These are phyloP conservation scores for Exophiala xenobiotica DNA, from an alignment of 2,329 filamentous ascomycete genomes.

Conservation along the genomic window DNA sequence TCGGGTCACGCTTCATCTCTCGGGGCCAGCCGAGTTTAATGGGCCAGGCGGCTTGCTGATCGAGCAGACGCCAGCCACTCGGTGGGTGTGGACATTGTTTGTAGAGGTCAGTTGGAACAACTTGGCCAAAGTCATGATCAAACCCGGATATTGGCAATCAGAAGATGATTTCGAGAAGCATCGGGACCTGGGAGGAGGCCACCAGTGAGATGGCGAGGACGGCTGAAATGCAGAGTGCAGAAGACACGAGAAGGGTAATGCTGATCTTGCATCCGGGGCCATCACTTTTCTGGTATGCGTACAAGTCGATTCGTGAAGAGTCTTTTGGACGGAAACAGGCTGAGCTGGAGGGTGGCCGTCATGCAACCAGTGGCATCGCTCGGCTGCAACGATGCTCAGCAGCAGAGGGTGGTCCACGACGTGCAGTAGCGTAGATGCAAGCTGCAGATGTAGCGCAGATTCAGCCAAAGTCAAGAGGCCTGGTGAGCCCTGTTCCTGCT, in stretches of 20 bases:
- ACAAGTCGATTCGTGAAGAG: background rate
- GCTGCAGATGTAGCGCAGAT: conserved; percentile 1
- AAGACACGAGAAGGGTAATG: background rate
- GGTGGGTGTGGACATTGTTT: conserved; percentile 8
- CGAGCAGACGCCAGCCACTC: conserved; percentile 12
- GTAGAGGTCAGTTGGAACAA: conserved; percentile 5
- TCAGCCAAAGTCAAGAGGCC: background rate
- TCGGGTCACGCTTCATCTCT: conserved; percentile 12
- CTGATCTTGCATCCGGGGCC: conserved; percentile 30
- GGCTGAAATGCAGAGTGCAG: background rate
- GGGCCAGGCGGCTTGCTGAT: conserved; percentile 14
- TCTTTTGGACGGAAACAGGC: conserved; percentile 14
- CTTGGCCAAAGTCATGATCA: conserved; percentile 21
- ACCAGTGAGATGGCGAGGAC: conserved; percentile 19
- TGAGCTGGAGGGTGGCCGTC: conserved; percentile 21
- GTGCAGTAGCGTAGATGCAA: conserved; percentile 25
- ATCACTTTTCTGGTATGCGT: conserved; percentile 7
- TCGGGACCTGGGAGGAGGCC: conserved; percentile 6
- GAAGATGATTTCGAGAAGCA: conserved; percentile 24
- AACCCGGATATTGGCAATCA: conserved; percentile 23
- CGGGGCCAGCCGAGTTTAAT: conserved; percentile 21
- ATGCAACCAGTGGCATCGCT: conserved; percentile 11
- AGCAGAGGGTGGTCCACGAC: conserved; percentile 1
- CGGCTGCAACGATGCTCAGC: conserved; percentile 2
- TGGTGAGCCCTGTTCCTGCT: background rate